Percentiles rank a stretch among this genome's conserved stretches.
Evolutionary conservation across 1,139 yeast genomes (phyloP).

Genomic region (Blastobotrys indianensis): DNA sequence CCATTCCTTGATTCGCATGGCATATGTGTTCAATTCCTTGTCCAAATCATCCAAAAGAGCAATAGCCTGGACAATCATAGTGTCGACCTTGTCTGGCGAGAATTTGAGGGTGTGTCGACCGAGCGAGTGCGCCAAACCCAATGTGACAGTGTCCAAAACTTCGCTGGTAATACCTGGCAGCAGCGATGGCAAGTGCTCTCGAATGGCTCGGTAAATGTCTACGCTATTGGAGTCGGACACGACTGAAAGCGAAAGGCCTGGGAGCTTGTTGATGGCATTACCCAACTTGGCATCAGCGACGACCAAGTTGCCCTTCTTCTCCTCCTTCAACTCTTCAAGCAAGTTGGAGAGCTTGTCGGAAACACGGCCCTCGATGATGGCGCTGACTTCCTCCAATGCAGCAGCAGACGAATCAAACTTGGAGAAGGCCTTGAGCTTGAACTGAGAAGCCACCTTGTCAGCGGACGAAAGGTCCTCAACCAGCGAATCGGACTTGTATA

Average conservation of each 20-base stretch:
- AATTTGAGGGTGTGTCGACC: constrained; percentile 97
- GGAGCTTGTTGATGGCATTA: constrained; percentile 86
- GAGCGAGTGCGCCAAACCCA: constrained; percentile 88
- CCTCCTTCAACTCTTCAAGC: constrained; percentile 75
- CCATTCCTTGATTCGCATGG: constrained; percentile 98
- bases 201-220: constrained; percentile 91
- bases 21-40: constrained; percentile 93
- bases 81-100: constrained; percentile 96
- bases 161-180: constrained; percentile 87
- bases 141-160: constrained; percentile 87
- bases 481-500: constrained; percentile 74
- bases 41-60: constrained; percentile 94
- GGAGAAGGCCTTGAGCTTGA: constrained; percentile 91
- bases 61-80: constrained; percentile 98
- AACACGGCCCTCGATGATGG: constrained; percentile 90
- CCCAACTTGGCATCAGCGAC: constrained; percentile 96
- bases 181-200: constrained; percentile 88
- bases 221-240: constrained; percentile 92
- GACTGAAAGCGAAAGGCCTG: constrained; percentile 77
- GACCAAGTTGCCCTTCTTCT: constrained; percentile 82
- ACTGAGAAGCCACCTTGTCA: constrained; percentile 69
- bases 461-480: constrained; percentile 76
- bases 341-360: constrained; percentile 73
- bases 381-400: constrained; percentile 92
- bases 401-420: constrained; percentile 91